phyloP scores from a whole-genome alignment of 1,139 yeast genomes.

The Suhomyces choctaworum region DNA sequence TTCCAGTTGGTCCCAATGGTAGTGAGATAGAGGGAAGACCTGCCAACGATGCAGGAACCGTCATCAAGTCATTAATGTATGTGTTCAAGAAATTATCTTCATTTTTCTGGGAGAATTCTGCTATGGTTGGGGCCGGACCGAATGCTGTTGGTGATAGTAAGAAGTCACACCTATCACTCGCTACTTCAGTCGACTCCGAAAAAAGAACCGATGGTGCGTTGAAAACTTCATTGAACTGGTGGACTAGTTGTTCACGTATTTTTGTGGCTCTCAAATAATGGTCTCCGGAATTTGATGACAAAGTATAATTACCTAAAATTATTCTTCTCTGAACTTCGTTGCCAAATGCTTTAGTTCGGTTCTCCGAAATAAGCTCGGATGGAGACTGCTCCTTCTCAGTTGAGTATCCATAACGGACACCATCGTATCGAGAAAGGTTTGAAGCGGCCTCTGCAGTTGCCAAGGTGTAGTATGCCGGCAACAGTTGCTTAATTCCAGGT shows the following conservation, averaged over 20 bases:
- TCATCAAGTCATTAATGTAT: slow-evolving; percentile 78
- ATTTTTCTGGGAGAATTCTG: slow-evolving; percentile 36
- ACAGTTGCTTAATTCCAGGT: slow-evolving; percentile 63
- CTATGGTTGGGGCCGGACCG: slow-evolving; percentile 55
- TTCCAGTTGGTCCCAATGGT: slow-evolving; percentile 58
- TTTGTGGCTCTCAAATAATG: slow-evolving; percentile 77
- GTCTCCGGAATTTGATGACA: slow-evolving; percentile 75
- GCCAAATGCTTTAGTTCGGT: slow-evolving; percentile 72
- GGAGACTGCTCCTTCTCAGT: slow-evolving; percentile 22
- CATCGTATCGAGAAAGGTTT: slow-evolving; percentile 86
- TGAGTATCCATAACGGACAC: slow-evolving; percentile 75
- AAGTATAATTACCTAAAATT: slow-evolving; percentile 79
- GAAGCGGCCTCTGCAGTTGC: slow-evolving; percentile 96
- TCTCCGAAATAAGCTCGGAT: slow-evolving; percentile 48
- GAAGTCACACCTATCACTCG: slow-evolving; percentile 58
- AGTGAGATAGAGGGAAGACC: slow-evolving; percentile 84
- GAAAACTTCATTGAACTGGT: slow-evolving; percentile 69
- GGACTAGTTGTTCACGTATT: slow-evolving; percentile 57
- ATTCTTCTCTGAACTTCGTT: slow-evolving; percentile 81
- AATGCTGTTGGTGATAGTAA: slow-evolving; percentile 73
- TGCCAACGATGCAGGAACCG: slow-evolving; percentile 88
- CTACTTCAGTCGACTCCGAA: slow-evolving; percentile 3
- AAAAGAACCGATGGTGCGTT: slow-evolving; percentile 41
- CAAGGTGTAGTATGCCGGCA: slow-evolving; percentile 85
- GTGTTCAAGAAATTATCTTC: slow-evolving; percentile 54